Evolutionary conservation across 306 rosid genomes (phyloP).

Genomic region (Trifolium repens): DNA sequence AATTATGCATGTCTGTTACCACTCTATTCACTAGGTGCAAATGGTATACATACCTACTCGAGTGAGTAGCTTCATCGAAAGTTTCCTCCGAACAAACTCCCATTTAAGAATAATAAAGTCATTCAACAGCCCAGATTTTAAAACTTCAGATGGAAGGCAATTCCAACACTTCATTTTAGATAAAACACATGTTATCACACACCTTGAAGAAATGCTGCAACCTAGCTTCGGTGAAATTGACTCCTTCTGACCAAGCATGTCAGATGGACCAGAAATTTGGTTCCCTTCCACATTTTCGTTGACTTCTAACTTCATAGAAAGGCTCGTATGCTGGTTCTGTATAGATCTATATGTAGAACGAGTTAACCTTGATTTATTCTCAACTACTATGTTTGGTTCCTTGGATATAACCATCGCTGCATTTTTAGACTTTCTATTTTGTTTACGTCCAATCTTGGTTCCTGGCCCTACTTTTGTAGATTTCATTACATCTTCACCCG

Average conservation of each 20-base stretch:
- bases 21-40: too few relatives aligned
- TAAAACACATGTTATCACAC: slow-evolving; percentile 51
- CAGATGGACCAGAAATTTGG: slow-evolving; percentile 42
- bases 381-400: slow-evolving; percentile 51
- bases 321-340: slow-evolving; percentile 49
- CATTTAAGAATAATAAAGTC: slow-evolving; percentile 70
- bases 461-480: slow-evolving; percentile 47
- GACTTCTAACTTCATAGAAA: slow-evolving; percentile 47
- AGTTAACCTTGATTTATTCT: slow-evolving; percentile 63
- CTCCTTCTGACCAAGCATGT: slow-evolving; percentile 40
- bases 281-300: slow-evolving; percentile 43
- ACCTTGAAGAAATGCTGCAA: slow-evolving; percentile 49
- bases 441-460: slow-evolving; percentile 51
- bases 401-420: slow-evolving; percentile 42
- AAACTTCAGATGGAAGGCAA: slow-evolving; percentile 63
- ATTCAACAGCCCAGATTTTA: slow-evolving; percentile 57
- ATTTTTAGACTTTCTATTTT: slow-evolving; percentile 56
- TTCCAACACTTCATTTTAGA: too few relatives aligned
- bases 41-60: slow-evolving; percentile 62
- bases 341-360: slow-evolving; percentile 72
- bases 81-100: slow-evolving; percentile 79
- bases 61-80: slow-evolving; percentile 65
- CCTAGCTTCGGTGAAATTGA: slow-evolving; percentile 40
- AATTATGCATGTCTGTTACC: too few relatives aligned
- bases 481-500: slow-evolving; percentile 29